phyloP scores from a whole-genome alignment of 306 rosid species.

The Prunus kanzakura region DNA sequence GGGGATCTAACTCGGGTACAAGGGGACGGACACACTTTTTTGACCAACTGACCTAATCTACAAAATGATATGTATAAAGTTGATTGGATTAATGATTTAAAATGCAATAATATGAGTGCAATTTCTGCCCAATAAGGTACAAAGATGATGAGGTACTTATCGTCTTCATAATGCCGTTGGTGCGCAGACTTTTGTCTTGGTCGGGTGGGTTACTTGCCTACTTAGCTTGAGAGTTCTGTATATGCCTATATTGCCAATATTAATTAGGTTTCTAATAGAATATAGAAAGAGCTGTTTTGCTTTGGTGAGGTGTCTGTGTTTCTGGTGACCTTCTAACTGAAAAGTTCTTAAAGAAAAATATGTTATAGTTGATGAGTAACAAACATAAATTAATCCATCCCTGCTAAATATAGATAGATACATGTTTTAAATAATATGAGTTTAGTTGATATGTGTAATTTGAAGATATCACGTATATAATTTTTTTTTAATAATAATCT shows the following conservation, averaged over 20 bases:
- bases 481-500: too few species aligned
- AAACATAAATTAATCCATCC: neutral
- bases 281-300: slow-evolving; percentile 8
- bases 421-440: too few species aligned
- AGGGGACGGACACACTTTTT: too few species aligned
- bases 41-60: rapidly evolving
- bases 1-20: too few species aligned
- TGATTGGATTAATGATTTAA: neutral
- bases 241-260: neutral
- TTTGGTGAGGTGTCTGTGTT: slow-evolving; percentile 49
- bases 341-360: slow-evolving; percentile 14
- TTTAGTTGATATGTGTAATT: neutral
- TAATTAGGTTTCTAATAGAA: neutral
- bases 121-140: neutral
- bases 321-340: slow-evolving; percentile 51
- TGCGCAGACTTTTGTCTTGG: neutral
- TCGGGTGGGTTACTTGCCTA: neutral
- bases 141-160: neutral
- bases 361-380: slow-evolving; percentile 12
- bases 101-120: neutral
- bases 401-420: neutral
- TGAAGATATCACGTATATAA: too few species aligned
- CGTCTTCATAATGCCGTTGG: neutral
- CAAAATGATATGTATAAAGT: neutral
- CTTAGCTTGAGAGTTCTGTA: slow-evolving; percentile 15